phyloP scores from a whole-genome alignment of 1,139 yeast genomes.

The Pichia sp. region DNA sequence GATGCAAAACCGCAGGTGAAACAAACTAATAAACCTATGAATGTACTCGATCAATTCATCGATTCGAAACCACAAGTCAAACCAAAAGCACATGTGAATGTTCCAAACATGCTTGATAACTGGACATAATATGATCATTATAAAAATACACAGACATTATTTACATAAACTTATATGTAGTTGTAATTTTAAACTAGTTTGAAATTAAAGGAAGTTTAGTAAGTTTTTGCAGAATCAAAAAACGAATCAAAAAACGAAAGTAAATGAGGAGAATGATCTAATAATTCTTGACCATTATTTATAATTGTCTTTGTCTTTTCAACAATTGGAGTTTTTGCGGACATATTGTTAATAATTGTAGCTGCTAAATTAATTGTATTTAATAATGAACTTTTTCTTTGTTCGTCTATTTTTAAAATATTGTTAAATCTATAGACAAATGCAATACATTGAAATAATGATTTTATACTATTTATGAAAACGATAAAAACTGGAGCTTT shows the following conservation, averaged over 20 bases:
- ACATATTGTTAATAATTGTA: slow-evolving; percentile 6
- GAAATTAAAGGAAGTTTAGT: slow-evolving; percentile 1
- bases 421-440: slow-evolving; percentile 20
- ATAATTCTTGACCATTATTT: slow-evolving; percentile 17
- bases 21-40: background rate
- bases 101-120: slow-evolving; percentile 11
- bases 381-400: slow-evolving; percentile 8
- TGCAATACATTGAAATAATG: slow-evolving; percentile 26
- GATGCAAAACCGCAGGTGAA: background rate
- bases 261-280: slow-evolving; percentile 17
- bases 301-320: slow-evolving; percentile 16
- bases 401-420: slow-evolving; percentile 11
- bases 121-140: slow-evolving; percentile 8
- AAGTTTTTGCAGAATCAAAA: slow-evolving; percentile 17
- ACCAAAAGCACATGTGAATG: background rate
- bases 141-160: background rate
- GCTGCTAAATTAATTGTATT: slow-evolving; percentile 10
- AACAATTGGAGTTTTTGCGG: slow-evolving; percentile 12
- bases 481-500: slow-evolving; percentile 23
- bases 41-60: background rate
- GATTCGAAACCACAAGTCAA: background rate
- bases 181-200: no score
- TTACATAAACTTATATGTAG: background rate
- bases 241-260: slow-evolving; percentile 22
- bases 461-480: slow-evolving; percentile 25